phyloP scores from a whole-genome alignment of 805 yeast genomes.

The Starmerella bacillaris region DNA sequence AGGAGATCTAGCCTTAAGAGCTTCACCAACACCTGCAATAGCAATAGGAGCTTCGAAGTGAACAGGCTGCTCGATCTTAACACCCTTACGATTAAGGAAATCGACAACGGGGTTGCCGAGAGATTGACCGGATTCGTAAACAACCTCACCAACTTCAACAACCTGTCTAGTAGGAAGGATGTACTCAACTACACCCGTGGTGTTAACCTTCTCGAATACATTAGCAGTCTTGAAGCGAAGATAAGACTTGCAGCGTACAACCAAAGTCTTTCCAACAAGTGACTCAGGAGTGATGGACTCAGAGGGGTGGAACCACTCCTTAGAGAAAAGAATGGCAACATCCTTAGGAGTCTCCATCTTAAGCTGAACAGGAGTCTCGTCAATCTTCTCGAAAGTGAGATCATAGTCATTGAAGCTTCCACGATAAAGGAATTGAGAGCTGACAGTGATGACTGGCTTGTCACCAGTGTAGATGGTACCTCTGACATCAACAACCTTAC shows the following conservation, averaged over 20 bases:
- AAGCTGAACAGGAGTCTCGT: constrained; percentile 76
- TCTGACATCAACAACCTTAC: constrained; percentile 88
- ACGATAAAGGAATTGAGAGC: constrained; percentile 89
- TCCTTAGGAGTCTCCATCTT: constrained; percentile 61
- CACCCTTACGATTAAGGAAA: constrained; percentile 79
- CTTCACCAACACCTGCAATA: constrained; percentile 30
- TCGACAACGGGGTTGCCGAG: constrained; percentile 96
- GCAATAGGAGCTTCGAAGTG: constrained; percentile 81
- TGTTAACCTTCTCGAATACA: constrained; percentile 60
- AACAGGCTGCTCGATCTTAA: constrained; percentile 84
- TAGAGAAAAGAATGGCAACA: constrained; percentile 78
- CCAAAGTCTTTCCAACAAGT: constrained; percentile 59
- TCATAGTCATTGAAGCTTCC: constrained; percentile 76
- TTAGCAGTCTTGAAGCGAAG: constrained; percentile 61
- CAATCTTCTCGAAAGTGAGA: constrained; percentile 76
- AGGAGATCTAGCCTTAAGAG: constrained; percentile 49
- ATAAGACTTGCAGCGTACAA: constrained; percentile 75
- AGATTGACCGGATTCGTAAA: constrained; percentile 77
- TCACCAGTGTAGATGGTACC: constrained; percentile 62
- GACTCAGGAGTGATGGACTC: constrained; percentile 38
- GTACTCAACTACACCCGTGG: constrained; percentile 67
- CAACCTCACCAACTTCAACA: constrained; percentile 63
- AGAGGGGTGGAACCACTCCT: constrained; percentile 90
- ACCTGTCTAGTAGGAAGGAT: constrained; percentile 88
- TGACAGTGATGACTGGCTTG: constrained; percentile 76